Base-by-base conservation (phyloP, 176 grass and related monocot genomes). In the Coix lacrymajobi region DNA sequence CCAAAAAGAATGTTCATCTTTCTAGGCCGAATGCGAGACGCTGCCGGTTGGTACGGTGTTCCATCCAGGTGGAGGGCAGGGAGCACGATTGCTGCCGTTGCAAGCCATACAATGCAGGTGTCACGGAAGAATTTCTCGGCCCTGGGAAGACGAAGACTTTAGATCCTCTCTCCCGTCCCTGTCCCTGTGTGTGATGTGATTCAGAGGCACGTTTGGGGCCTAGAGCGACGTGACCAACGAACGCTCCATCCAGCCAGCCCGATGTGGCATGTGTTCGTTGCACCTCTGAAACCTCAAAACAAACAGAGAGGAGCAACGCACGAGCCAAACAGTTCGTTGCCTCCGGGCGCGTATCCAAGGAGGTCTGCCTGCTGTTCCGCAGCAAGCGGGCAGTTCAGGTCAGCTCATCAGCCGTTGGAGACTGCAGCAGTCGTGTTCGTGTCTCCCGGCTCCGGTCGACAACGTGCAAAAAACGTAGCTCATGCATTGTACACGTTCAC, bases 71-170 rank as follows among this genome's bases (percentile, higher is more conserved):
- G 88, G 73, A 72, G 66, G 16, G 22, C 26, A 44, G 11, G 43
- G 13, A 7, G 65, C 29, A 29, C n/a, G 22, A 45, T 86, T 66
- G 73, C 83, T 58, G 79, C 34, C 73, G 85, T 78, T 7, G 32
- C 79, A 82, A 86, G 79, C 41, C 66, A 86, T 66, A 43, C 83
- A 38, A 4, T 10, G 83, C 69, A 71, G 49, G 52, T 62, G 63
- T 19, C 82, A 64, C 37, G 77, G 41, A 7, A 14, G 60, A 77
- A 86, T 86, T 82, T 86, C 83, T 85, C 39, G 83, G 88, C 26
- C 8, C 34, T 54, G 17, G 78, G 39, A 24, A n/a, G 57, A 52
- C 0, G n/a, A n/a, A n/a, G n/a, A n/a, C 2, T 69, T 20, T 43
- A 71, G 71, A 85, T 81, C 87, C 34, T 32, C 63, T 22, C 73